Conservation (phyloP, 345 rosid species). For the Hevea brasiliensis region DNA sequence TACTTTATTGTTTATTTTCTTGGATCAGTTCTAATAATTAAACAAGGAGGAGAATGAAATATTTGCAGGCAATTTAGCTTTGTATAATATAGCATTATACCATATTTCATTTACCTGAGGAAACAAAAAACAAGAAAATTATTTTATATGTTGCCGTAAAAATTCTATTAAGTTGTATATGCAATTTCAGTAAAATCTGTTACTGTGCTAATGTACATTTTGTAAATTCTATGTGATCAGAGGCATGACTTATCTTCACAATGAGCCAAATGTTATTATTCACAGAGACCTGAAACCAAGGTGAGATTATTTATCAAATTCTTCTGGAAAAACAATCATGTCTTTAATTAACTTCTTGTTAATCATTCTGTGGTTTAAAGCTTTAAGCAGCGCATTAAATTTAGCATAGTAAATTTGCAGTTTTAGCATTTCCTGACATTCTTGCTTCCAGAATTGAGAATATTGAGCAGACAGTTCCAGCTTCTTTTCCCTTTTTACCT, state of each 20-base stretch:
- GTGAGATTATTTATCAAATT: slow-evolving; percentile 31
- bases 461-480: not conserved
- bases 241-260: slow-evolving; percentile 98
- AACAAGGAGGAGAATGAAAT: slow-evolving; percentile 5
- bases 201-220: slow-evolving; percentile 21
- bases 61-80: not conserved
- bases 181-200: slow-evolving; percentile 3
- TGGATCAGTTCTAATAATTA: not conserved
- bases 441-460: not conserved
- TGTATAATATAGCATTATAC: not conserved
- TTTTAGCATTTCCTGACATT: not conserved
- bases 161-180: no score
- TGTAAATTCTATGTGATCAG: slow-evolving; percentile 41
- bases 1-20: not conserved
- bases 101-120: not conserved
- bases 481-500: not conserved
- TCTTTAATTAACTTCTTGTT: slow-evolving; percentile 1
- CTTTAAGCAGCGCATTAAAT: not conserved
- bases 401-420: not conserved
- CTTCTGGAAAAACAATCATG: no score
- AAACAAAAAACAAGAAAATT: slow-evolving; percentile 5
- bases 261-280: slow-evolving; percentile 94
- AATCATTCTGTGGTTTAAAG: not conserved
- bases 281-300: slow-evolving; percentile 96
- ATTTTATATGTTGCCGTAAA: no score